A percentile compares a stretch with the other conserved stretches of the same genome.
phyloP scores from a whole-genome alignment of 1,284 basidiomycete genomes.

The Moesziomyces aphidis region DNA sequence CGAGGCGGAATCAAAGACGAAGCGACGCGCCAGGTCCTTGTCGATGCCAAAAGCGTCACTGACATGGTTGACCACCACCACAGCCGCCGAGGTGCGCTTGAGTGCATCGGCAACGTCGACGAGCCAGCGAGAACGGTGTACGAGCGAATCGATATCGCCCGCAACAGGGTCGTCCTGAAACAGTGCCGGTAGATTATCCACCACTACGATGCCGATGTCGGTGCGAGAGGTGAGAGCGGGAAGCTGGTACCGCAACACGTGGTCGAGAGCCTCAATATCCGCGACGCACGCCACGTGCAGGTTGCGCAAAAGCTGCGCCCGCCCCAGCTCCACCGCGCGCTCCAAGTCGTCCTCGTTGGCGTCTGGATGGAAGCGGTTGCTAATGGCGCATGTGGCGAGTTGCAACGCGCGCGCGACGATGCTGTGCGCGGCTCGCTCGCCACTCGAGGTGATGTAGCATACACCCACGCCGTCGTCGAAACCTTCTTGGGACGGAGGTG shows the following conservation, averaged over 20 bases:
- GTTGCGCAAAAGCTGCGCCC: constrained; percentile 22
- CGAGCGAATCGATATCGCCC: constrained; percentile 23
- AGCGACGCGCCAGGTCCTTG: constrained; percentile 31
- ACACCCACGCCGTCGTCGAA: constrained; percentile 4
- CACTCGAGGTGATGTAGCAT: constrained; percentile 42
- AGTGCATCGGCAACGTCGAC: constrained; percentile 45
- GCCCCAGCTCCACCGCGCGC: constrained; percentile 21
- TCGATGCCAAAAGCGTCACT: constrained; percentile 55
- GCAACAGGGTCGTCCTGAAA: constrained; percentile 54
- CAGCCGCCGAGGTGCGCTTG: constrained; percentile 13
- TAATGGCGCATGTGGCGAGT: constrained; percentile 14
- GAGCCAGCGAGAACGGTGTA: constrained; percentile 36
- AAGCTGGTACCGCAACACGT: constrained; percentile 54
- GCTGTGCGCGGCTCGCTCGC: constrained; percentile 30
- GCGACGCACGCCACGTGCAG: constrained; percentile 40
- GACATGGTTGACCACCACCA: constrained; percentile 58
- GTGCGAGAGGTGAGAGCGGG: constrained; percentile 37
- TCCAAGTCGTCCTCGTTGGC: constrained; percentile 2
- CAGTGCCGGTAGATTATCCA: constrained; percentile 55
- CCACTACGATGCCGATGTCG: constrained; percentile 37
- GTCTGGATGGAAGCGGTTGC: constrained; percentile 5
- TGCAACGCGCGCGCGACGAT: constrained; percentile 31
- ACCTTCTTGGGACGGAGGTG: neutral
- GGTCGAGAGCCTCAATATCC: constrained; percentile 46
- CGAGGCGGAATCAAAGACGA: constrained; percentile 25